Base-by-base conservation (phyloP, 495 filamentous ascomycete genomes). In the Penicillium angulare region DNA sequence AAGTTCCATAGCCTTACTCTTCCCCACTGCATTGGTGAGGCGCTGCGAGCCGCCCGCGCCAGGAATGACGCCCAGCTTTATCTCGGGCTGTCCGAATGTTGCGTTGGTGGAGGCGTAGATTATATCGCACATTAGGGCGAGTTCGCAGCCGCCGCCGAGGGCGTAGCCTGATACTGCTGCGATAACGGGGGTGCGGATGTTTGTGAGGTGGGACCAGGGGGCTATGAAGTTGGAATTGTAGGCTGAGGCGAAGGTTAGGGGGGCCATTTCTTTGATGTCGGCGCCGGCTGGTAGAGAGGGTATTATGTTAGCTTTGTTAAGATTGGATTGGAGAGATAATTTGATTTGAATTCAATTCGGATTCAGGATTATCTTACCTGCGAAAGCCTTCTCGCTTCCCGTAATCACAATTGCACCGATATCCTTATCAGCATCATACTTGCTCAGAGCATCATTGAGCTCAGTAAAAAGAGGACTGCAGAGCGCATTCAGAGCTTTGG, bases 211-310 rank as follows among this genome's bases (percentile, higher is more conserved):
- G 21, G 90, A 95, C 93, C 93, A 98, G 29, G 82, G 79, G 63
- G 93, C 88, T 73, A 97, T 97, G 73, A 97, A 97, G 67, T 92
- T 88, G 52, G 66, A 79, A 17, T 78, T 85, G 79, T 93, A 96
- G 39, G 93, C 93, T 45, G 82, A 64, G 43, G 84, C 79, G 76
- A 97, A 98, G 59, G 83, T 91, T 3, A 96, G 81, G 43, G 89
- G 81, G 32, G 87, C 84, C 93, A 98, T 98, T 75, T 98, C 93
- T 71, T 97, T 97, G 73, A 98, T 98, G 72, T 98, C 93, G 50
- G 93, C 93, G 48, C 93, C 93, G 52, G 93, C 93, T 78, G 38
- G 10, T 5, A 18, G 20, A 34, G 32, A 29, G 12, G 31, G 41
- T 13, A 43, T 35, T n/a, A n/a, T n/a, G n/a, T n/a, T n/a, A n/a